Evolutionary conservation across 495 filamentous ascomycete species (phyloP).

Genomic region (Gamarada debralockiae): DNA sequence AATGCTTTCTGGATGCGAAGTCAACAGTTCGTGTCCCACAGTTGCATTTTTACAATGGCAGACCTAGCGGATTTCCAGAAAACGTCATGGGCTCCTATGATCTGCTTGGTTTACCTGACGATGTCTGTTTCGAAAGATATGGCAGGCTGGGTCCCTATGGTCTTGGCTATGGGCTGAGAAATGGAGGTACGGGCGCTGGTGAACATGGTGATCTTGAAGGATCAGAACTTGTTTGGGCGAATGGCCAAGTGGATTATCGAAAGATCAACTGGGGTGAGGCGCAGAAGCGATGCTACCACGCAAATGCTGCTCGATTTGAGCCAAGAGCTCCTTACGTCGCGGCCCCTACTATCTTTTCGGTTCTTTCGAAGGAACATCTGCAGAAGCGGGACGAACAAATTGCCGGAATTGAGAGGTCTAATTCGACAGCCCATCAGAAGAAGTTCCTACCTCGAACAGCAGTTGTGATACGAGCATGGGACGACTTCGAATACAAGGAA

Average conservation of each 20-base stretch:
- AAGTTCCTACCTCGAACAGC: constrained; percentile 57
- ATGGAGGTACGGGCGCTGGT: constrained; percentile 77
- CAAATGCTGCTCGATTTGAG: constrained; percentile 67
- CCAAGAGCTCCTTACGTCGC: not conserved
- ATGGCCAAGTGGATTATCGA: constrained; percentile 68
- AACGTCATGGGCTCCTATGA: constrained; percentile 78
- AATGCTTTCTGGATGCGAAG: constrained; percentile 71
- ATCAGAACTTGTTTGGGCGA: constrained; percentile 68
- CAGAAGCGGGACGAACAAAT: not conserved
- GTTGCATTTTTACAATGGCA: constrained; percentile 66
- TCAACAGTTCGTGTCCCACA: constrained; percentile 59
- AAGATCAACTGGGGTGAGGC: constrained; percentile 70
- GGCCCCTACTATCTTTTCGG: constrained; percentile 2
- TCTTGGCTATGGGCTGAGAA: constrained; percentile 70
- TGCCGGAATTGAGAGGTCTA: not conserved
- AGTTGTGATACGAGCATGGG: constrained; percentile 71
- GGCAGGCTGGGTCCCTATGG: constrained; percentile 89
- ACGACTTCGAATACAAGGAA: constrained; percentile 62
- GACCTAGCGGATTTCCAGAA: constrained; percentile 77
- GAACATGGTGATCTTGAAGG: constrained; percentile 77
- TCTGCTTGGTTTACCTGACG: constrained; percentile 73
- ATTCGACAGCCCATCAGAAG: constrained; percentile 19
- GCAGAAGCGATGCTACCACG: constrained; percentile 63
- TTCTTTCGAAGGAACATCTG: not conserved
- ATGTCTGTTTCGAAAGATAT: constrained; percentile 92